A percentile compares a stretch with the other conserved stretches of the same genome.
Evolutionary conservation across 1,139 yeast genomes (phyloP).

Genomic region (Saccharomycopsis hybrid): DNA sequence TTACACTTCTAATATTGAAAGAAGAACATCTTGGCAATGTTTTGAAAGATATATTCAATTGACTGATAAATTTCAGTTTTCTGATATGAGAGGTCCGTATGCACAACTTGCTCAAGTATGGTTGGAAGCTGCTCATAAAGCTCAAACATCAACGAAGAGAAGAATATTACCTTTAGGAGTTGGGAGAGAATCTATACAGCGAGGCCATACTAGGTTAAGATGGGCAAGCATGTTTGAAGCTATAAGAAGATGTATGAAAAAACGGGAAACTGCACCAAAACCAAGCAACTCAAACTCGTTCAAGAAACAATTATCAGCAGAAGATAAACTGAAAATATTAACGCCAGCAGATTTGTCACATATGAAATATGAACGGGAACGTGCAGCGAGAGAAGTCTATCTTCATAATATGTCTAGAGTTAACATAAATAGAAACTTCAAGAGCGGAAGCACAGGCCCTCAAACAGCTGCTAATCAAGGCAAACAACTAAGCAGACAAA

Average conservation of each 20-base stretch:
- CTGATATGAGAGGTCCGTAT: conserved; percentile 83
- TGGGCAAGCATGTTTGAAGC: conserved; percentile 99
- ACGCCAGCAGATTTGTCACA: conserved; percentile 79
- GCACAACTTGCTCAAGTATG: conserved; percentile 84
- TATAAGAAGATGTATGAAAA: conserved; percentile 81
- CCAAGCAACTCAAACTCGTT: conserved; percentile 35
- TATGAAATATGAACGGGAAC: conserved; percentile 79
- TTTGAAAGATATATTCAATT: conserved; percentile 93
- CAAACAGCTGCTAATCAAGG: background rate
- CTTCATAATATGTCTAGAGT: conserved; percentile 34
- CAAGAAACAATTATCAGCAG: conserved; percentile 32
- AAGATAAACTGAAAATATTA: conserved; percentile 44
- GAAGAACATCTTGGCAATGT: conserved; percentile 98
- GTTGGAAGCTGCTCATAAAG: conserved; percentile 85
- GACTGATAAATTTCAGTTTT: conserved; percentile 72
- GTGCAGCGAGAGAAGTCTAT: conserved; percentile 70
- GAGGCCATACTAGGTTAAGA: conserved; percentile 83
- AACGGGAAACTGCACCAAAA: conserved; percentile 66
- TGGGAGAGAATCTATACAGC: conserved; percentile 81
- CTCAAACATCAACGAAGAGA: conserved; percentile 80
- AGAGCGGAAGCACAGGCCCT: background rate
- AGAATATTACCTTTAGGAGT: conserved; percentile 90
- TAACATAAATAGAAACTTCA: background rate
- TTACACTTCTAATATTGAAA: conserved; percentile 80
- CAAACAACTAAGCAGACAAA: conserved; percentile 3